A percentile compares a stretch with the other conserved stretches of the same genome.
phyloP scores from a whole-genome alignment of 202 grass and related monocot genomes.

The Musa balbisiana region DNA sequence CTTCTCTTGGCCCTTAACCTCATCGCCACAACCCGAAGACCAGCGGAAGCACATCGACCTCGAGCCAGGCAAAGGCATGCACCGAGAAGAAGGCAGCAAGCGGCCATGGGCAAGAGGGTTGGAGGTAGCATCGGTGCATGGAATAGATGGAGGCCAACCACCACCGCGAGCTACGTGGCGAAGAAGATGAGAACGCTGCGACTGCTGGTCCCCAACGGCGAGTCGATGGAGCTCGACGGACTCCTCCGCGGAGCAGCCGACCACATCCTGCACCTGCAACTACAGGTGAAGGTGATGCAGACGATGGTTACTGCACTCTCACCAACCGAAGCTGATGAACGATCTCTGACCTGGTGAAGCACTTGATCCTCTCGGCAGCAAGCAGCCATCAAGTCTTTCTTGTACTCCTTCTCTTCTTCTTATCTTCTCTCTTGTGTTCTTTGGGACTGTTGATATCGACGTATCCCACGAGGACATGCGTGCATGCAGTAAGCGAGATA shows the following conservation, averaged over 20 bases:
- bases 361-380: no score
- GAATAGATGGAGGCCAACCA: no score
- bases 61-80: no score
- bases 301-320: constrained; percentile 23
- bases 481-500: no score
- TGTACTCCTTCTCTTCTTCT: no score
- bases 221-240: constrained; percentile 15
- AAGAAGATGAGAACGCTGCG: constrained; percentile 27
- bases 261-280: constrained; percentile 27
- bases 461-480: no score
- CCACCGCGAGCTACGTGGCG: neutral
- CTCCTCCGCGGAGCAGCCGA: constrained; percentile 26
- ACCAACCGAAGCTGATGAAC: neutral
- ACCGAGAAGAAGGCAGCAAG: neutral
- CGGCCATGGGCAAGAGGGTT: neutral
- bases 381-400: no score
- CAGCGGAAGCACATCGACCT: no score
- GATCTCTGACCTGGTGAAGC: neutral
- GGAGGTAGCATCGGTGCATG: neutral
- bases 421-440: no score
- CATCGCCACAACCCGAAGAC: no score
- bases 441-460: no score
- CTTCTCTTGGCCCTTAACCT: no score
- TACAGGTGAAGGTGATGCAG: constrained; percentile 33
- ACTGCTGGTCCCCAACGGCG: constrained; percentile 16